Conservation (phyloP, 768 basidiomycete genomes). For the Paxillus involutus region DNA sequence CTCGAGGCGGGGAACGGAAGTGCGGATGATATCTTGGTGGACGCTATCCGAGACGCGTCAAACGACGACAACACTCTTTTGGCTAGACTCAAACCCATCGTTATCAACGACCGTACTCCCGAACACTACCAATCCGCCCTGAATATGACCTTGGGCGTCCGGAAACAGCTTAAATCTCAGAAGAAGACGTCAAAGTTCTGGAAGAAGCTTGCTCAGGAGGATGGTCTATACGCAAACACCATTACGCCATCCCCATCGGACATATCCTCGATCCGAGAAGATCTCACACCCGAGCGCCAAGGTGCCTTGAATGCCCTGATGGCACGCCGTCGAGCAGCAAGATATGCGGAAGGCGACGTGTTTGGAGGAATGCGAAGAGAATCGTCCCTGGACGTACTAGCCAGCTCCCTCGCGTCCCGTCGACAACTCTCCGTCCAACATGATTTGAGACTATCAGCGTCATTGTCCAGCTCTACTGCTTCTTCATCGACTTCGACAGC, state of each 20-base stretch:
- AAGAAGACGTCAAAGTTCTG: slow-evolving; percentile 47
- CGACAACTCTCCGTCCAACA: slow-evolving; percentile 20
- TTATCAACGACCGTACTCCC: slow-evolving; percentile 35
- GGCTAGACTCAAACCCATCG: slow-evolving; percentile 38
- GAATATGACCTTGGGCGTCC: slow-evolving; percentile 42
- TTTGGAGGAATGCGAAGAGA: slow-evolving; percentile 20
- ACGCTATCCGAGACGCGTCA: slow-evolving; percentile 44
- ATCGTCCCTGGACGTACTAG: slow-evolving; percentile 18
- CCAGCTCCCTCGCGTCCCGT: slow-evolving; percentile 21
- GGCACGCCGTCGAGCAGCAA: slow-evolving; percentile 21
- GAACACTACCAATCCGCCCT: slow-evolving; percentile 48
- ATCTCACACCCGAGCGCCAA: slow-evolving; percentile 25
- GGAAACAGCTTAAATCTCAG: slow-evolving; percentile 42
- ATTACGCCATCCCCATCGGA: slow-evolving; percentile 33
- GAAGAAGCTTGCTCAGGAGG: slow-evolving; percentile 42
- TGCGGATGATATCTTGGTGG: slow-evolving; percentile 42
- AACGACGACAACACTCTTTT: slow-evolving; percentile 40
- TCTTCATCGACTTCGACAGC: slow-evolving; percentile 22
- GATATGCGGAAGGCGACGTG: slow-evolving; percentile 17
- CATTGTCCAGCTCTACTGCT: slow-evolving; percentile 15
- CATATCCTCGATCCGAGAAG: slow-evolving; percentile 27
- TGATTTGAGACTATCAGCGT: slow-evolving; percentile 12
- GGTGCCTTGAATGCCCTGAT: slow-evolving; percentile 40
- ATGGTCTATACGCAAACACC: slow-evolving; percentile 14
- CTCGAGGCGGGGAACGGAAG: slow-evolving; percentile 29